Conservation (phyloP, 1,139 yeast genomes). For the Yamadazyma pseudoaaseri region DNA sequence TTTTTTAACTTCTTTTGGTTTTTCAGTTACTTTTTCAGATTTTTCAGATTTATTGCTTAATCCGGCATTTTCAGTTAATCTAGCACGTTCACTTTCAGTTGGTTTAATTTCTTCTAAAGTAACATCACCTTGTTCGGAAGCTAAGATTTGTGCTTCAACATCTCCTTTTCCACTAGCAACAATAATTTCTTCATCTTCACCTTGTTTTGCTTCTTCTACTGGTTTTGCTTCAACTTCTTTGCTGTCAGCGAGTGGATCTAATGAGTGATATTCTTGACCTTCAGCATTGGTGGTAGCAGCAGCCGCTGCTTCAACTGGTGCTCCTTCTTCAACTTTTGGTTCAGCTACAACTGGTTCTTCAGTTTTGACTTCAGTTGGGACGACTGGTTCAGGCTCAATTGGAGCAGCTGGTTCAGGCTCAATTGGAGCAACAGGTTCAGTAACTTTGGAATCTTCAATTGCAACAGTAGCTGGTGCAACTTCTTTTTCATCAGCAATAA, state of each 20-base stretch:
- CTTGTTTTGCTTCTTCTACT: constrained; percentile 15
- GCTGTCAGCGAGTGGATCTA: constrained; percentile 32
- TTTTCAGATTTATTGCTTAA: constrained; percentile 13
- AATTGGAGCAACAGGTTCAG: constrained; percentile 18
- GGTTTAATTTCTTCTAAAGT: constrained; percentile 46
- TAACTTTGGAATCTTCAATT: constrained; percentile 6
- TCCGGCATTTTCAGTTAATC: constrained; percentile 35
- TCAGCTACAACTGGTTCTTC: constrained; percentile 8
- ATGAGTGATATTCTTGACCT: constrained; percentile 21
- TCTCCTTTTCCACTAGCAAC: constrained; percentile 39
- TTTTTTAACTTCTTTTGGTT: constrained; percentile 6
- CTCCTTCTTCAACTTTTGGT: constrained; percentile 7
- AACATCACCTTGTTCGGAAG: constrained; percentile 38
- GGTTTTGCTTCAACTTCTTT: constrained; percentile 29
- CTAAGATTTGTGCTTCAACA: constrained; percentile 36
- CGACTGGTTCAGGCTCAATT: constrained; percentile 7
- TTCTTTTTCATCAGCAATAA: constrained; percentile 1
- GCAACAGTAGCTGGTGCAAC: constrained; percentile 2
- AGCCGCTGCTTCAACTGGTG: neutral
- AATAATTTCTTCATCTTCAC: constrained; percentile 34
- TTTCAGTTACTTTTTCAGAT: constrained; percentile 4
- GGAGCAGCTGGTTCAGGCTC: constrained; percentile 10
- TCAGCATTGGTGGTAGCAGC: constrained; percentile 7
- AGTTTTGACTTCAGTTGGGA: constrained; percentile 5
- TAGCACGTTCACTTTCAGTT: constrained; percentile 35